Base-by-base conservation (phyloP, 805 yeast species). In the Zygosaccharomyces bailii region DNA sequence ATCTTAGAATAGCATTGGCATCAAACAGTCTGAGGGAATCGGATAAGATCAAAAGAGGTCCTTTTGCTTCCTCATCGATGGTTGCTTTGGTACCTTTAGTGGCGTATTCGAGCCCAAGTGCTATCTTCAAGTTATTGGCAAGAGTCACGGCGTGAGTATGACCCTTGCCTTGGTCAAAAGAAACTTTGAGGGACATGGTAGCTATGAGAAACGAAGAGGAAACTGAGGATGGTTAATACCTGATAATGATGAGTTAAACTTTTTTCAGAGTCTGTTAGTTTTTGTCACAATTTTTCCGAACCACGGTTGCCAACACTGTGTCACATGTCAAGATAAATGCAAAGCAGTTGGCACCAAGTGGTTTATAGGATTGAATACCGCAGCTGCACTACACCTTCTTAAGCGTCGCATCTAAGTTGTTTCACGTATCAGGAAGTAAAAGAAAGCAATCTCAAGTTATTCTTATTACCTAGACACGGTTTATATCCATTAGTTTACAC, bases 1-100 rank as follows among this genome's bases (percentile, higher is more conserved):
- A 84, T 61, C 80, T 79, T 49, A 84, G 81, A 42, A 84, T 79
- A 16, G 93, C 80, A 58, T 84, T 82, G 16, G 86, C 71, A 61
- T 84, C 87, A 45, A 71, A 65, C 49, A 84, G 70, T 53, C 74
- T 76, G 24, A 66, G 60, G 1, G 51, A 46, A 4, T 62, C 66
- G n/a, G 58, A 53, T 4, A 49, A 46, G 31, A 58, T 29, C 34
- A 67, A 52, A 41, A 56, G 60, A 30, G 63, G 50, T 32, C 59
- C 59, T 39, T 52, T 56, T 10, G 54, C 16, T 4, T 52, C 54
- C 14, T 52, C 54, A 43, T 53, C 40, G 9, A 60, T 45, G 11
- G 50, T 44, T 4, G 58, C 27, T 43, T 59, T 60, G 4, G 54
- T 36, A 31, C 52, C 59, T 24, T 52, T 54, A 2, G 54, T 43